These are phyloP conservation scores for Ceratobasidium sp. DNA, from an alignment of 1,284 basidiomycete species.

Conservation along the genomic window DNA sequence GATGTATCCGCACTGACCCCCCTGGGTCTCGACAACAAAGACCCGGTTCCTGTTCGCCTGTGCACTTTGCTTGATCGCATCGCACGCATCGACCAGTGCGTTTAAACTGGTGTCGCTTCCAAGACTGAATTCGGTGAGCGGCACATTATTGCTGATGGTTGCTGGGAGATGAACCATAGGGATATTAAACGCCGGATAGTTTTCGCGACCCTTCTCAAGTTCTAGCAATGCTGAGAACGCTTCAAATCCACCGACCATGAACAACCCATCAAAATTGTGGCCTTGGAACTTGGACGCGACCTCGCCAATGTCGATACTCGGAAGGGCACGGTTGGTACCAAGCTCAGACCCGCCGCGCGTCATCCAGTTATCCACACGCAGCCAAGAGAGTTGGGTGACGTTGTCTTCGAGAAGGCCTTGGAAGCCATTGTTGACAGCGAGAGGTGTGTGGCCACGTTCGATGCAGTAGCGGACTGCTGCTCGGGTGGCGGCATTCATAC, in stretches of 20 bases:
- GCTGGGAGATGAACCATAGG: slow-evolving; percentile 94
- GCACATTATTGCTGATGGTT: slow-evolving; percentile 98
- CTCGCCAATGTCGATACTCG: slow-evolving; percentile 85
- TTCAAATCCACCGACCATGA: slow-evolving; percentile 97
- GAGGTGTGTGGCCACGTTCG: slow-evolving; percentile 88
- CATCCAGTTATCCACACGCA: slow-evolving; percentile 97
- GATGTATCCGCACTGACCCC: slow-evolving; percentile 95
- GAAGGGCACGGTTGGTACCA: slow-evolving; percentile 92
- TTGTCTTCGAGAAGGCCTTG: slow-evolving; percentile 91
- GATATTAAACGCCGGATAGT: slow-evolving; percentile 92
- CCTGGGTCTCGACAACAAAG: slow-evolving; percentile 98
- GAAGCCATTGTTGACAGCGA: slow-evolving; percentile 96
- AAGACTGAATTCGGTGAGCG: slow-evolving; percentile 94
- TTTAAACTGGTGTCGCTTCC: slow-evolving; percentile 97
- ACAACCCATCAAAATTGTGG: slow-evolving; percentile 80
- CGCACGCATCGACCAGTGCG: slow-evolving; percentile 96
- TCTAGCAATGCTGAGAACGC: slow-evolving; percentile 84
- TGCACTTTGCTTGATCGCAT: slow-evolving; percentile 98
- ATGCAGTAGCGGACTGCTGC: slow-evolving; percentile 94
- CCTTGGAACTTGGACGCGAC: slow-evolving; percentile 92
- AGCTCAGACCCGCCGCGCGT: slow-evolving; percentile 98
- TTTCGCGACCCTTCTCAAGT: slow-evolving; percentile 80
- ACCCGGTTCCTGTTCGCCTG: slow-evolving; percentile 94
- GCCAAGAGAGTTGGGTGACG: slow-evolving; percentile 89
- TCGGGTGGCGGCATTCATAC: slow-evolving; percentile 98